Evolutionary conservation across 768 basidiomycete genomes (phyloP).

Genomic region (Suillus luteus): DNA sequence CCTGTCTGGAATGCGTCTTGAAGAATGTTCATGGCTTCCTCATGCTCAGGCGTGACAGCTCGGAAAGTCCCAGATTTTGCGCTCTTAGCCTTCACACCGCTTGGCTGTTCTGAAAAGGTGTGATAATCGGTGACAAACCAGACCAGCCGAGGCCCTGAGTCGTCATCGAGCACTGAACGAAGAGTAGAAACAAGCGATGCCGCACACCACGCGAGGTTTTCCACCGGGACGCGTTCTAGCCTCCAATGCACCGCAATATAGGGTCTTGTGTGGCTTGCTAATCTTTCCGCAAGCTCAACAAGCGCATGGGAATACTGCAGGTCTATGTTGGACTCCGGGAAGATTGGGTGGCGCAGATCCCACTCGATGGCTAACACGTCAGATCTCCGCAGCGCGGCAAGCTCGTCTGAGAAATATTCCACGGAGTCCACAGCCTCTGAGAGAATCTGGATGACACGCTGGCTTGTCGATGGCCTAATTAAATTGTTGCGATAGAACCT

Average conservation of each 20-base stretch:
- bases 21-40: conserved; percentile 47
- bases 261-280: conserved; percentile 37
- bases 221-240: conserved; percentile 50
- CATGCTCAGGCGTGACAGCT: conserved; percentile 42
- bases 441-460: conserved; percentile 19
- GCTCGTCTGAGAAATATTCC: conserved; percentile 15
- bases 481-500: conserved; percentile 12
- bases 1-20: conserved; percentile 43
- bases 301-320: conserved; percentile 49
- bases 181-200: conserved; percentile 50
- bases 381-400: conserved; percentile 28
- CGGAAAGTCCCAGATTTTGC: conserved; percentile 49
- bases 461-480: conserved; percentile 16
- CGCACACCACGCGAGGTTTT: conserved; percentile 49
- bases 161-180: conserved; percentile 33
- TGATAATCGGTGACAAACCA: conserved; percentile 65
- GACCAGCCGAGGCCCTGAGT: conserved; percentile 36
- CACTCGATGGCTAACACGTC: conserved; percentile 56
- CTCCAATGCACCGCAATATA: conserved; percentile 60
- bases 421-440: conserved; percentile 14
- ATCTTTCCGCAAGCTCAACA: conserved; percentile 39
- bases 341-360: conserved; percentile 50
- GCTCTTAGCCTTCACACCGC: conserved; percentile 23
- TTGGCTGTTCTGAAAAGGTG: conserved; percentile 21
- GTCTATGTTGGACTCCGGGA: conserved; percentile 24